These are phyloP conservation scores for Hippophae gyantsensis DNA, from an alignment of 306 rosid species.

Conservation along the genomic window DNA sequence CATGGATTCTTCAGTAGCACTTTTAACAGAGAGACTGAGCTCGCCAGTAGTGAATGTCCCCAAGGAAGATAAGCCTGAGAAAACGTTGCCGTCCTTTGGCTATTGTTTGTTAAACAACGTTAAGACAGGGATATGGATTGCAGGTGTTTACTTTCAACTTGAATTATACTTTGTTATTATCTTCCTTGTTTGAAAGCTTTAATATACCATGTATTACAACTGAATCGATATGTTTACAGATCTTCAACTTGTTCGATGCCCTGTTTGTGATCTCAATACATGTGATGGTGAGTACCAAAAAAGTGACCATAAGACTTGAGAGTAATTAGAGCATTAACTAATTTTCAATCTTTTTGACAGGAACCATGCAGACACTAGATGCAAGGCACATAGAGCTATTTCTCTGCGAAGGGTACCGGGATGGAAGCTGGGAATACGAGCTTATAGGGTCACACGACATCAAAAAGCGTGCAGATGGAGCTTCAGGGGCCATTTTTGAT, in stretches of 20 bases:
- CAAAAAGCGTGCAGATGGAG: constrained; percentile 66
- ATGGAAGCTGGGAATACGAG: constrained; percentile 82
- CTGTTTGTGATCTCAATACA: constrained; percentile 84
- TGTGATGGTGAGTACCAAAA: constrained; percentile 65
- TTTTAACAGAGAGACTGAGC: constrained; percentile 52
- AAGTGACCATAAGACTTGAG: background rate
- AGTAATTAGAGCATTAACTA: background rate
- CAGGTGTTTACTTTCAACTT: constrained; percentile 39
- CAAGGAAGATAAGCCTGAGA: constrained; percentile 31
- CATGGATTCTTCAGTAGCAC: constrained; percentile 56
- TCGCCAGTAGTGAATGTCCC: constrained; percentile 28
- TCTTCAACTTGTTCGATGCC: constrained; percentile 96
- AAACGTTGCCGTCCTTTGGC: constrained; percentile 52
- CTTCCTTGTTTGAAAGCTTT: too few species aligned
- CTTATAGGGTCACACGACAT: constrained; percentile 75
- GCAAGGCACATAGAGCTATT: constrained; percentile 88
- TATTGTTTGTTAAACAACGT: constrained; percentile 60
- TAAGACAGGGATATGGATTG: constrained; percentile 86
- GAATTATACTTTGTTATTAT: background rate
- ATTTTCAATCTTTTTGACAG: constrained; percentile 22
- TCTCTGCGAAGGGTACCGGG: constrained; percentile 55
- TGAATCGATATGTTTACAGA: constrained; percentile 50
- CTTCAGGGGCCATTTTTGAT: constrained; percentile 84
- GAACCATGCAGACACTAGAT: constrained; percentile 97
- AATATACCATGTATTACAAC: constrained; percentile 5